Percentiles rank a stretch among this genome's conserved stretches.
phyloP scores from a whole-genome alignment of 2,329 filamentous ascomycete species.

The Colletotrichum simmondsii region DNA sequence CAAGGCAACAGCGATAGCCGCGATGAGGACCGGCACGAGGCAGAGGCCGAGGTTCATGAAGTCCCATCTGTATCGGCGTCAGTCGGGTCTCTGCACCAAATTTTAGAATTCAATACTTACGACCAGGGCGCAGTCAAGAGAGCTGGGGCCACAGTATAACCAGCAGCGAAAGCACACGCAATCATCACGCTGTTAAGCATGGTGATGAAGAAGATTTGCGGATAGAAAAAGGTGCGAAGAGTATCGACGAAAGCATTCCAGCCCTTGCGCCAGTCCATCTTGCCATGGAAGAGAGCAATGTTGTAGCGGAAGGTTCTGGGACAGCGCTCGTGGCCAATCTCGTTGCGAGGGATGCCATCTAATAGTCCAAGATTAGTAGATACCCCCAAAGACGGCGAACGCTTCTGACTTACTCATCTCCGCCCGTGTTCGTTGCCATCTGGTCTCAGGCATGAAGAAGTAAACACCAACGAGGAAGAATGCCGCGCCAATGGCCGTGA shows the following conservation, averaged over 20 bases:
- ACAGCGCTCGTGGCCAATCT: constrained; percentile 5
- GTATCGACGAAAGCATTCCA: constrained; percentile 40
- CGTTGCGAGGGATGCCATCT: constrained; percentile 38
- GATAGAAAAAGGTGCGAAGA: constrained; percentile 45
- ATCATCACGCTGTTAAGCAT: constrained; percentile 45
- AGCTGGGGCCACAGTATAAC: constrained; percentile 37
- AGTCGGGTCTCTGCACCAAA: not conserved
- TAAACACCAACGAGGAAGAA: constrained; percentile 43
- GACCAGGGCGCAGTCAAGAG: constrained; percentile 27
- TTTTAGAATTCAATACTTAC: not conserved
- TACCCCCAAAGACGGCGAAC: accelerated
- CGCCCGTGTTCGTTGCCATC: constrained; percentile 42
- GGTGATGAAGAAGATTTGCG: constrained; percentile 46
- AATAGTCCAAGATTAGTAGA: not conserved
- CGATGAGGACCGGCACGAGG: constrained; percentile 41
- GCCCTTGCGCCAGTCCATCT: constrained; percentile 40
- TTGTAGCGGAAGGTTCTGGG: constrained; percentile 43
- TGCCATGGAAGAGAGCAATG: constrained; percentile 43
- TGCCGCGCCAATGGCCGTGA: constrained; percentile 41
- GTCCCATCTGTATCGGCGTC: constrained; percentile 36
- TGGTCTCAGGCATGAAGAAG: constrained; percentile 47
- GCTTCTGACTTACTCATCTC: constrained; percentile 38
- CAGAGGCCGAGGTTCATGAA: constrained; percentile 42
- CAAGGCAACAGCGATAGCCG: constrained; percentile 45
- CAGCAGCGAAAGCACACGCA: constrained; percentile 40